phyloP scores from a whole-genome alignment of 2,329 filamentous ascomycete genomes.

The Sclerotinia nivalis region DNA sequence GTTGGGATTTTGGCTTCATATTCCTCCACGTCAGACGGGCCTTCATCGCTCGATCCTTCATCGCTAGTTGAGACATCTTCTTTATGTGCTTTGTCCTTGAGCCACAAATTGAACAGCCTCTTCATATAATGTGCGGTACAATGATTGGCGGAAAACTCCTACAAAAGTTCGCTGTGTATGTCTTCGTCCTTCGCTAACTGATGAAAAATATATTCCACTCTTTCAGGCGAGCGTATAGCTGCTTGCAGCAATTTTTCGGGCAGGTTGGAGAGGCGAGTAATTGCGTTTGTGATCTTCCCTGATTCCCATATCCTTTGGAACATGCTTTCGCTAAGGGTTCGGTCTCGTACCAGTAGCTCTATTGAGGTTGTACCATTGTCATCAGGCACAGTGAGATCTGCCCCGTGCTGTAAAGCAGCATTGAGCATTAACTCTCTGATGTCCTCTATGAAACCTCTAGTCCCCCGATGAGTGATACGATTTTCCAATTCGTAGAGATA shows the following conservation, averaged over 20 bases:
- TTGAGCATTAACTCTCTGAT: too few relatives aligned
- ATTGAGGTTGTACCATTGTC: not conserved
- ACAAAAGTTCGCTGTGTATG: not conserved
- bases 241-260: not conserved
- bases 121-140: not conserved
- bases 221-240: not conserved
- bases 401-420: not conserved
- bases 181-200: not conserved
- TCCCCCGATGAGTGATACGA: too few relatives aligned
- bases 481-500: too few relatives aligned
- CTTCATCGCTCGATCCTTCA: not conserved
- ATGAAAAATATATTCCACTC: not conserved
- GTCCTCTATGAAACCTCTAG: too few relatives aligned
- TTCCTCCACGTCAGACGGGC: too few relatives aligned
- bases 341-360: not conserved
- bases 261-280: not conserved
- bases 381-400: not conserved
- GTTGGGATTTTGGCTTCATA: not conserved
- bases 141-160: not conserved
- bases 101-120: rapidly evolving
- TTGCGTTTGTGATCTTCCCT: not conserved
- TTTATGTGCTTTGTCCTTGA: rapidly evolving
- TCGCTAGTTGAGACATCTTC: not conserved
- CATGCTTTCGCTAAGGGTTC: rapidly evolving
- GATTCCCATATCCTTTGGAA: not conserved